These are phyloP conservation scores for Talaromyces sp. DNA, from an alignment of 2,329 filamentous ascomycete genomes.

Conservation along the genomic window DNA sequence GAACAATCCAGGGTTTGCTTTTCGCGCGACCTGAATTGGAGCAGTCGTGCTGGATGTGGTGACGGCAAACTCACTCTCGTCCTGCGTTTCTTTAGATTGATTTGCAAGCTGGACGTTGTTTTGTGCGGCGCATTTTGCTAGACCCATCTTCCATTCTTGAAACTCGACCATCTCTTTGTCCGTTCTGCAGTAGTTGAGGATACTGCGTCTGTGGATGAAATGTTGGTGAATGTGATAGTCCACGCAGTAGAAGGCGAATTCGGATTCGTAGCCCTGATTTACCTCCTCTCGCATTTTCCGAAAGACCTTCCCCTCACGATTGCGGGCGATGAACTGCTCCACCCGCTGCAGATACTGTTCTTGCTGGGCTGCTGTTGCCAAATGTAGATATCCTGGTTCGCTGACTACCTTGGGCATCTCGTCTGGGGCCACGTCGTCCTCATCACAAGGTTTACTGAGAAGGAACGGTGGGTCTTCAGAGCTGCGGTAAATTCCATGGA, in stretches of 20 bases:
- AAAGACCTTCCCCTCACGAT: conserved; percentile 21
- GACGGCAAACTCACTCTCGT: neutral
- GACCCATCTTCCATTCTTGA: conserved; percentile 29
- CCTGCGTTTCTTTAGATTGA: neutral
- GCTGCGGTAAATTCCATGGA: conserved; percentile 14
- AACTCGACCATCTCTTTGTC: conserved; percentile 30
- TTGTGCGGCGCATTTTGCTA: conserved; percentile 16
- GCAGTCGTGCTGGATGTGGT: neutral
- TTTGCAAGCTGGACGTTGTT: neutral
- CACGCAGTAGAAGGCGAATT: conserved; percentile 32
- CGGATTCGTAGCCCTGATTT: conserved; percentile 21
- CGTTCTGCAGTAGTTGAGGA: conserved; percentile 33
- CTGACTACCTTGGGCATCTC: conserved; percentile 3
- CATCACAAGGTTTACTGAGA: conserved; percentile 11
- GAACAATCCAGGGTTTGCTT: neutral
- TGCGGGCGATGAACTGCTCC: conserved; percentile 8
- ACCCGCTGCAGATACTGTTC: conserved; percentile 14
- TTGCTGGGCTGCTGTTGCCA: conserved; percentile 18
- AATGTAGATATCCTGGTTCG: conserved; percentile 18
- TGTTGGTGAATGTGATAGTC: conserved; percentile 38
- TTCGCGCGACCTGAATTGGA: neutral
- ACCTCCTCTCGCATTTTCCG: conserved; percentile 12
- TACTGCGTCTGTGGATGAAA: conserved; percentile 26
- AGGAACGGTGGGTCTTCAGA: conserved; percentile 19
- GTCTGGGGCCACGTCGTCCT: conserved; percentile 18